A percentile compares a stretch with the other conserved stretches of the same genome.
phyloP scores from a whole-genome alignment of 2,329 filamentous ascomycete species.

The Colletotrichum sp. region DNA sequence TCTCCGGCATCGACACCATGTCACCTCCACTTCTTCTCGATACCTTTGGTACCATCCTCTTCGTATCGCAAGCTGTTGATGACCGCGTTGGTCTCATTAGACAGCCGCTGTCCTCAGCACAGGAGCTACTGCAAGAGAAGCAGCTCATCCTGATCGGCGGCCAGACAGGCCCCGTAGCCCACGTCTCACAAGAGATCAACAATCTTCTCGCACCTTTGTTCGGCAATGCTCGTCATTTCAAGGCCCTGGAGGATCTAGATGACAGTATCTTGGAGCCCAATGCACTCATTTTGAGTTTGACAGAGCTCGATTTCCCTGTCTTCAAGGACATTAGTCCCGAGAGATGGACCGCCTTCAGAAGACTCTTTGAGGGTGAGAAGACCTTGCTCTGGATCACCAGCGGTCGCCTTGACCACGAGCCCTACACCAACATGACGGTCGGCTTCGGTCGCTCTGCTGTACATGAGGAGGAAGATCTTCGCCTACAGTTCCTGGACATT shows the following conservation, averaged over 20 bases:
- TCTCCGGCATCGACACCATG: conserved; percentile 12
- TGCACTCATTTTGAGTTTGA: background rate
- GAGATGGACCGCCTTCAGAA: conserved; percentile 21
- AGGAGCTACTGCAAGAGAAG: background rate
- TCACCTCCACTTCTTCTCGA: background rate
- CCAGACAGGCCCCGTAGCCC: background rate
- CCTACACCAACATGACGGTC: conserved; percentile 23
- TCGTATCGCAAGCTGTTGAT: conserved; percentile 22
- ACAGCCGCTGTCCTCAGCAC: background rate
- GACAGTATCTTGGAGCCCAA: background rate
- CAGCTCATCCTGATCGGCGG: background rate
- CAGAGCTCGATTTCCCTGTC: conserved; percentile 24
- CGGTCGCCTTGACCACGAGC: conserved; percentile 19
- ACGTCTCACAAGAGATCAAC: background rate
- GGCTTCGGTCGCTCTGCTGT: conserved; percentile 8
- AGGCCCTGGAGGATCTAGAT: background rate
- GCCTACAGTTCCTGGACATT: conserved; percentile 12
- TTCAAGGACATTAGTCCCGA: conserved; percentile 37
- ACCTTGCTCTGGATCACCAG: conserved; percentile 25
- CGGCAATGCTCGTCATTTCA: background rate
- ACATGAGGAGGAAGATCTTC: conserved; percentile 3
- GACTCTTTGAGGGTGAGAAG: conserved; percentile 10
- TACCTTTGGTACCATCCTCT: conserved; percentile 20
- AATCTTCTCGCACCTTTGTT: background rate
- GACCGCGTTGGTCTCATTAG: conserved; percentile 3